Conservation (phyloP, 1,284 basidiomycete genomes). For the Rhodotorula sp. region DNA sequence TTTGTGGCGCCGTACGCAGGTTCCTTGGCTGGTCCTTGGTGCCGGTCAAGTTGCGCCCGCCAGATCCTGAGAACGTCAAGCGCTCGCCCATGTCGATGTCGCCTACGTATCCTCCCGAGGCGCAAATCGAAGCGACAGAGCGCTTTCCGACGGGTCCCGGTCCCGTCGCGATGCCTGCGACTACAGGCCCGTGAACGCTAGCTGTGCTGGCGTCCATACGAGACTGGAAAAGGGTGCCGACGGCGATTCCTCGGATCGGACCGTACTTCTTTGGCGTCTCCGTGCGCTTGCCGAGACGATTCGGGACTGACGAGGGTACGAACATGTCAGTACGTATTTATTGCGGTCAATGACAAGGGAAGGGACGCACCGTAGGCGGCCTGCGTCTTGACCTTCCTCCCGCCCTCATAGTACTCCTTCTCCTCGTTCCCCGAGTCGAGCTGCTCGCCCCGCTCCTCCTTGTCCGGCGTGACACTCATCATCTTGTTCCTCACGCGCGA, state of each 20-base stretch:
- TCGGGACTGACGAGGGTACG: not conserved
- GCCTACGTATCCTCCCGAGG: conserved; percentile 63
- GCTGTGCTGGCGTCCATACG: conserved; percentile 40
- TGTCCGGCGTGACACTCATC: not conserved
- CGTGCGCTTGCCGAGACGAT: not conserved
- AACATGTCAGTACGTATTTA: not conserved
- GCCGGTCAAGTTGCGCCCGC: conserved; percentile 69
- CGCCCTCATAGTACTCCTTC: conserved; percentile 4
- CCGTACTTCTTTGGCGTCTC: conserved; percentile 49
- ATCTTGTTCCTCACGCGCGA: conserved; percentile 1
- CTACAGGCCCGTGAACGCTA: conserved; percentile 58
- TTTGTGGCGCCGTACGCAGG: conserved; percentile 80
- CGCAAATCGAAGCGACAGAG: conserved; percentile 8
- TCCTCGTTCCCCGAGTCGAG: not conserved
- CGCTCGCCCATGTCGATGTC: conserved; percentile 75
- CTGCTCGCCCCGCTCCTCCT: not conserved
- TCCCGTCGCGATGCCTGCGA: conserved; percentile 64
- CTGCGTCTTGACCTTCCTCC: not conserved
- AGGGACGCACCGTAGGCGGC: not conserved
- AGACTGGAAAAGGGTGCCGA: conserved; percentile 39
- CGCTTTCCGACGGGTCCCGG: not conserved
- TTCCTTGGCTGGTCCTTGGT: conserved; percentile 49
- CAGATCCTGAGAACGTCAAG: conserved; percentile 64
- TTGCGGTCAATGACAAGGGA: not conserved
- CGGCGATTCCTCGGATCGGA: conserved; percentile 33